These are phyloP conservation scores for Amylocarpus encephaloides DNA, from an alignment of 2,329 filamentous ascomycete species.

Conservation along the genomic window DNA sequence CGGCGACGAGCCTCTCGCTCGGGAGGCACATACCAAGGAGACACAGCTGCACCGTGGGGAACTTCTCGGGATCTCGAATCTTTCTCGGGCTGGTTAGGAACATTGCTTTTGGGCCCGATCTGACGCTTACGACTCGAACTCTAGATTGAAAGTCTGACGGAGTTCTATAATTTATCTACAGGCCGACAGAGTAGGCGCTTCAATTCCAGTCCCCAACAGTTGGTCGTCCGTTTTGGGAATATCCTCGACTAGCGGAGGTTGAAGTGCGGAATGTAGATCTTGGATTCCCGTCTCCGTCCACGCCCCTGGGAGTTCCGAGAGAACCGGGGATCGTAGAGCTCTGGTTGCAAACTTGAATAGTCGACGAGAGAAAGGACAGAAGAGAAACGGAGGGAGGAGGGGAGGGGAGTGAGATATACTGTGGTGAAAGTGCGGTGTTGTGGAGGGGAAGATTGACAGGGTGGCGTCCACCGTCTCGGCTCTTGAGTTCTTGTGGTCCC, in stretches of 20 bases:
- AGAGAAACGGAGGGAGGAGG: not conserved
- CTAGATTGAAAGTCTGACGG: slow-evolving; percentile 7
- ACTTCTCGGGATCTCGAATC: slow-evolving; percentile 61
- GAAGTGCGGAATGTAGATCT: slow-evolving; percentile 1
- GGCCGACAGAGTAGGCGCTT: not conserved
- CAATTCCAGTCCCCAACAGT: not conserved
- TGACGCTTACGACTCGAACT: slow-evolving; percentile 22
- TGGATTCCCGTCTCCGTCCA: not conserved
- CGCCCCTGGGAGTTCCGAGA: not conserved
- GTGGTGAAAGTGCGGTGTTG: not conserved
- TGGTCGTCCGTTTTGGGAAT: not conserved
- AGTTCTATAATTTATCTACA: not conserved
- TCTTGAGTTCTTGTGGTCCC: too few species aligned
- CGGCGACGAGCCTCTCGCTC: not conserved
- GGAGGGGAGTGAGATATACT: not conserved
- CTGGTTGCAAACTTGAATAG: not conserved
- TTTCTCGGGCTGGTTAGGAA: slow-evolving; percentile 24
- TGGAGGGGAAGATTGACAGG: not conserved
- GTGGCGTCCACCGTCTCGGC: not conserved
- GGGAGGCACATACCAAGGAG: slow-evolving; percentile 60
- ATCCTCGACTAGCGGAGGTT: not conserved
- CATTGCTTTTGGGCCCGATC: slow-evolving; percentile 21
- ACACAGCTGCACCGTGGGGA: slow-evolving; percentile 77
- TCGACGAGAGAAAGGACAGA: not conserved
- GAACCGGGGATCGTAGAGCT: not conserved